Evolutionary conservation across 1,139 yeast genomes (phyloP).

Genomic region (Yamadazyma taylorii): DNA sequence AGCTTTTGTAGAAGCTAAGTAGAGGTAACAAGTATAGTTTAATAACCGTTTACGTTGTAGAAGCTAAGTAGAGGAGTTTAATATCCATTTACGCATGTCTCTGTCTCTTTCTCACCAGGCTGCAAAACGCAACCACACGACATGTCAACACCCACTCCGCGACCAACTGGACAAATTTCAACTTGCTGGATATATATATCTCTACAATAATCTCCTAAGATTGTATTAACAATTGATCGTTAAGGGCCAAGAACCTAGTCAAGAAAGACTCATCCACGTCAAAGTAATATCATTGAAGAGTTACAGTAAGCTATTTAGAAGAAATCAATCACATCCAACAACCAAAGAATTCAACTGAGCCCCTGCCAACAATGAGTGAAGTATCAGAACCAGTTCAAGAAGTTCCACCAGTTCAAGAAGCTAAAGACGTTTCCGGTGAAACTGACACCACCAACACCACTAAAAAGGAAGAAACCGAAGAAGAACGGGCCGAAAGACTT

Average conservation of each 20-base stretch:
- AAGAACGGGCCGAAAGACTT: conserved; percentile 28
- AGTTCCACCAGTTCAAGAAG: conserved; percentile 6
- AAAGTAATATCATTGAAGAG: neutral
- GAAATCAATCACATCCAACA: too few species aligned
- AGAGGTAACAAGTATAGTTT: neutral
- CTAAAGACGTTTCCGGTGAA: neutral
- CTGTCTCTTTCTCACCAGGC: too few species aligned
- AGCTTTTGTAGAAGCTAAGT: conserved; percentile 74
- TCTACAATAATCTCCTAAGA: neutral
- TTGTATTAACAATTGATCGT: neutral
- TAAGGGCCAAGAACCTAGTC: too few species aligned
- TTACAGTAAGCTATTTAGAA: too few species aligned
- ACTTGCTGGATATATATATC: too few species aligned
- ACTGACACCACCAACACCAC: neutral
- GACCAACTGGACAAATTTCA: neutral
- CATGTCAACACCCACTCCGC: too few species aligned
- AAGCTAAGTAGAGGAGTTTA: too few species aligned
- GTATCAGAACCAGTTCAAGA: neutral
- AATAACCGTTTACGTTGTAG: too few species aligned
- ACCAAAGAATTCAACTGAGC: too few species aligned
- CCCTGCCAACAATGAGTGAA: too few species aligned
- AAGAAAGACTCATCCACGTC: neutral
- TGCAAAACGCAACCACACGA: too few species aligned
- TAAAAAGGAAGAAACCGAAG: conserved; percentile 23
- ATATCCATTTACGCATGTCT: too few species aligned